Evolutionary conservation across 257 asterid species (phyloP).

Genomic region (Nicotiana undulata): DNA sequence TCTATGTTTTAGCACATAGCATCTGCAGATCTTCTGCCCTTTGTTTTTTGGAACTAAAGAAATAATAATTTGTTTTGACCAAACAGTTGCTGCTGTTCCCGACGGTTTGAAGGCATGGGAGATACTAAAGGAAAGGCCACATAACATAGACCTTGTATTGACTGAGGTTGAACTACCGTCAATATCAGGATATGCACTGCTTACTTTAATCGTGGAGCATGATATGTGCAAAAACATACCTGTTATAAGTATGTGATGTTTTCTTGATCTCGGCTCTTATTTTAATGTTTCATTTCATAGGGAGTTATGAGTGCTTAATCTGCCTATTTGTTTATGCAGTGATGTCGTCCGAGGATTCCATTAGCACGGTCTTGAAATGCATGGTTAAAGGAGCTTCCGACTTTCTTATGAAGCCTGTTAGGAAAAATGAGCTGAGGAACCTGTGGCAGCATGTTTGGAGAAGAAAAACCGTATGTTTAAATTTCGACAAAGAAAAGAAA

Average conservation of each 20-base stretch:
- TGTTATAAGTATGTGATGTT: conserved; percentile 63
- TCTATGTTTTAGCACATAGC: neutral
- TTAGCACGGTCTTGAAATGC: conserved; percentile 85
- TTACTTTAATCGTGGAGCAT: conserved; percentile 83
- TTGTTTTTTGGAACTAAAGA: neutral
- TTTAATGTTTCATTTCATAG: neutral
- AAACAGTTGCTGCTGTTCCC: conserved; percentile 65
- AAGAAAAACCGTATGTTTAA: conserved; percentile 61
- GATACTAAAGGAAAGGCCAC: conserved; percentile 50
- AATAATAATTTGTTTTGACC: neutral
- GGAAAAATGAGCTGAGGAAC: conserved; percentile 92
- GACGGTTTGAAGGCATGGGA: conserved; percentile 99
- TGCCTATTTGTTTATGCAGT: conserved; percentile 36
- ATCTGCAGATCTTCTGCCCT: neutral
- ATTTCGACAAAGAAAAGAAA: neutral
- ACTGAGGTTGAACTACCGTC: conserved; percentile 89
- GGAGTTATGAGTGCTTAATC: neutral
- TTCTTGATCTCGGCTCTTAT: neutral
- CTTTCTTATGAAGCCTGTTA: conserved; percentile 85
- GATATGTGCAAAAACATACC: conserved; percentile 86
- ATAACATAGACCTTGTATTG: conserved; percentile 67
- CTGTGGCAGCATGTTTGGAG: conserved; percentile 99
- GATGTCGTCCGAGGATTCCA: conserved; percentile 91
- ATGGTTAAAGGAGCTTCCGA: conserved; percentile 93
- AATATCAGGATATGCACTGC: conserved; percentile 94